Evolutionary conservation across 805 yeast genomes (phyloP).

Genomic region (Yamadazyma phyllophila): DNA sequence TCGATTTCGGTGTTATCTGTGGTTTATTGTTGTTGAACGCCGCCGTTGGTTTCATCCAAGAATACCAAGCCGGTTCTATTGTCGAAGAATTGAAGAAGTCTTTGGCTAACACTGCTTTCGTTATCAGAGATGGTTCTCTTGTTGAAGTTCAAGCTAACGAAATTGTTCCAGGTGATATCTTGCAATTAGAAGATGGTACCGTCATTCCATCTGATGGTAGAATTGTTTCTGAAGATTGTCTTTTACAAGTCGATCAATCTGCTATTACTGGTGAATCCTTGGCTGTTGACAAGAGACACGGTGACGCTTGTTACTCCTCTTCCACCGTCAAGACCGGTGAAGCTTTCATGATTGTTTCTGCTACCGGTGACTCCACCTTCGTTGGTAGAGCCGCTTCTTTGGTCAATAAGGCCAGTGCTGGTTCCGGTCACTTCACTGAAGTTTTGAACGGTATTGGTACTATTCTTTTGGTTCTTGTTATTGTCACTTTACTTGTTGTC

Average conservation of each 20-base stretch:
- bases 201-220: constrained; percentile 94
- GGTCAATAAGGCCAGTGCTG: constrained; percentile 91
- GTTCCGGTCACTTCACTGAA: constrained; percentile 95
- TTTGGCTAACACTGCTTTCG: constrained; percentile 83
- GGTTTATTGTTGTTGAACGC: constrained; percentile 86
- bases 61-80: constrained; percentile 97
- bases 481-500: constrained; percentile 80
- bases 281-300: constrained; percentile 88
- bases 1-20: constrained; percentile 96
- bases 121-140: constrained; percentile 77
- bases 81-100: constrained; percentile 96
- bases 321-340: constrained; percentile 96
- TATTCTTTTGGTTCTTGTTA: constrained; percentile 81
- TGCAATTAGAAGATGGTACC: constrained; percentile 89
- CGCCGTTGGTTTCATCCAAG: constrained; percentile 93
- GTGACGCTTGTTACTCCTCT: constrained; percentile 86
- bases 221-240: constrained; percentile 78
- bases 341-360: constrained; percentile 88
- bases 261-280: constrained; percentile 97
- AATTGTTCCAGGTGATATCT: constrained; percentile 92
- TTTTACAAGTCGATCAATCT: constrained; percentile 92
- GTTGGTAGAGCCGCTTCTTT: constrained; percentile 97
- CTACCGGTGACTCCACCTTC: constrained; percentile 94
- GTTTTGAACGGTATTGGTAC: constrained; percentile 98
- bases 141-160: constrained; percentile 78